Evolutionary conservation across 306 rosid genomes (phyloP), one percentile per base, ranked within the genome.

Genomic region (Castanea sativa): DNA sequence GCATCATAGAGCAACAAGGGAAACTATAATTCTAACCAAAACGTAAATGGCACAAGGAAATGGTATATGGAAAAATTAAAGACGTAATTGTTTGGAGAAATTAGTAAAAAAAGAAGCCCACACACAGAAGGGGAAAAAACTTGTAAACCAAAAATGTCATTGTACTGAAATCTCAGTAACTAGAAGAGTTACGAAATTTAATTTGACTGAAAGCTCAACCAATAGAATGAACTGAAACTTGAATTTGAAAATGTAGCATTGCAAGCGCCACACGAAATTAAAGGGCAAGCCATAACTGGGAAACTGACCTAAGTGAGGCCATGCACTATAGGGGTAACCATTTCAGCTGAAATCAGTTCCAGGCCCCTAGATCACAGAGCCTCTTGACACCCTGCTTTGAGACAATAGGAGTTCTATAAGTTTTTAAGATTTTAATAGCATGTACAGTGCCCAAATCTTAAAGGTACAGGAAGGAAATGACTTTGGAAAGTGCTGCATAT

Each of bases 341-440:
- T 94, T 88, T 92, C 98, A 85, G 93, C 98, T 86, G 98, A 90
- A 92, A 89, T 94, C 97, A 84, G 91, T 89, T 79, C 94, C 97
- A 83, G 91, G 92, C 96, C 92, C 93, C 89, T 87, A 82, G 93
- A 91, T 84, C 93, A 89, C 91, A 94, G 94, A 94, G 97, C 94
- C 98, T 88, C 97, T 82, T 86, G 93, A 83, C 97, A 85, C 90
- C 98, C 98, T 94, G 98, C 96, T 94, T 92, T 71, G 92, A 92
- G 96, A 94, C 93, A 94, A 94, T 82, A 88, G 64, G 85, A 94
- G 97, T 87, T 88, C 85, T 90, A 90, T 90, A 88, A 92, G 95
- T 83, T 85, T 83, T 79, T 83, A 89, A 74, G 67, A 74, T 81
- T 82, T 78, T 69, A 81, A 73, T 11, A 87, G 74, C 85, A 86